Percentiles rank a stretch among this genome's conserved stretches.
These are phyloP conservation scores for Pichia nanzhaoensis DNA, from an alignment of 805 yeast species.

Conservation along the genomic window DNA sequence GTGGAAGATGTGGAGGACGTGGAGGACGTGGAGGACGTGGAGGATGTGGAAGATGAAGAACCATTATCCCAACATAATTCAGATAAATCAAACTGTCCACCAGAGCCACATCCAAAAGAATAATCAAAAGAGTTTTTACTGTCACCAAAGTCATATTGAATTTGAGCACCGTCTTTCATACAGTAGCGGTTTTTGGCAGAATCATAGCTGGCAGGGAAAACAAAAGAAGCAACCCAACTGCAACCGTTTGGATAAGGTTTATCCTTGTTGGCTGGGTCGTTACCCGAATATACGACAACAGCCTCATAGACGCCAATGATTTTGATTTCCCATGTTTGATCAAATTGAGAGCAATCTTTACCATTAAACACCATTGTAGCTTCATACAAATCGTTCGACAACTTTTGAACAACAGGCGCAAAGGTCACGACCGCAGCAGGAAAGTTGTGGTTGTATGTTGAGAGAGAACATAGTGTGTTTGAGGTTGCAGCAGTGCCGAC, in stretches of 20 bases:
- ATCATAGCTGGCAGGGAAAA: conserved; percentile 10
- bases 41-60: too few species aligned
- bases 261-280: conserved; percentile 7
- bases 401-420: not conserved
- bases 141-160: conserved; percentile 26
- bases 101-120: conserved; percentile 19
- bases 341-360: conserved; percentile 10
- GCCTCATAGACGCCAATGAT: conserved; percentile 22
- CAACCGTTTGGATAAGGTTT: conserved; percentile 18
- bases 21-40: too few species aligned
- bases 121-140: conserved; percentile 18
- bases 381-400: not conserved
- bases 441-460: not conserved
- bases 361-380: conserved; percentile 22
- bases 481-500: not conserved
- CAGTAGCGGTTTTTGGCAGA: conserved; percentile 12
- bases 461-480: not conserved
- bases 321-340: conserved; percentile 31
- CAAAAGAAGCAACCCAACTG: conserved; percentile 23
- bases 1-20: too few species aligned
- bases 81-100: conserved; percentile 8
- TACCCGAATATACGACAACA: conserved; percentile 21
- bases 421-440: not conserved
- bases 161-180: conserved; percentile 15
- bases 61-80: conserved; percentile 10